Evolutionary conservation across 2,329 filamentous ascomycete species (phyloP).

Genomic region (Claviceps sp.): DNA sequence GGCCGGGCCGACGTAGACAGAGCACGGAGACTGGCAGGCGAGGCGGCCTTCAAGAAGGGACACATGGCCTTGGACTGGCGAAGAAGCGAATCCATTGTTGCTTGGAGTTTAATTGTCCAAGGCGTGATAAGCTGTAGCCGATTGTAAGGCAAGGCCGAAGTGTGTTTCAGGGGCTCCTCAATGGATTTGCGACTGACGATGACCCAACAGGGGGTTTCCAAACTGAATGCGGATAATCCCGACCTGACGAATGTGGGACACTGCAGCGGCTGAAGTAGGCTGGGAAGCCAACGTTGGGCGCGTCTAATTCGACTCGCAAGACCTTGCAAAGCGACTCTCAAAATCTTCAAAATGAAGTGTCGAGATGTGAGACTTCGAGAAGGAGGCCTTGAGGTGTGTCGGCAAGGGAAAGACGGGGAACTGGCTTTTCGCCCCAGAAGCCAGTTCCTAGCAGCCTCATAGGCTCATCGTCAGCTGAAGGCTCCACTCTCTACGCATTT

Average conservation of each 20-base stretch:
- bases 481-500: too few relatives aligned
- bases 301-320: background rate
- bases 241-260: background rate
- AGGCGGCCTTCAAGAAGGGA: conserved; percentile 91
- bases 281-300: background rate
- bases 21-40: conserved; percentile 78
- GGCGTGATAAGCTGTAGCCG: background rate
- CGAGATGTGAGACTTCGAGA: background rate
- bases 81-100: conserved; percentile 79
- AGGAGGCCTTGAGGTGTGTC: background rate
- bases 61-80: conserved; percentile 95
- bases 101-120: background rate
- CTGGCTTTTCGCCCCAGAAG: too few relatives aligned
- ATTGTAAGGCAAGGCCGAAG: background rate
- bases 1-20: conserved; percentile 62
- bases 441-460: too few relatives aligned
- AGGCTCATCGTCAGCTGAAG: too few relatives aligned
- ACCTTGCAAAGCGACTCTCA: background rate
- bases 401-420: background rate
- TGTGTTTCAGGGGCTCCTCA: too few relatives aligned
- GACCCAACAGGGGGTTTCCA: background rate
- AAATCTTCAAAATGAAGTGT: background rate
- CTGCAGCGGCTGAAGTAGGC: background rate
- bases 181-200: background rate
- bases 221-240: background rate